Base-by-base conservation (phyloP, 495 filamentous ascomycete genomes). In the Bryoglossum gracile region DNA sequence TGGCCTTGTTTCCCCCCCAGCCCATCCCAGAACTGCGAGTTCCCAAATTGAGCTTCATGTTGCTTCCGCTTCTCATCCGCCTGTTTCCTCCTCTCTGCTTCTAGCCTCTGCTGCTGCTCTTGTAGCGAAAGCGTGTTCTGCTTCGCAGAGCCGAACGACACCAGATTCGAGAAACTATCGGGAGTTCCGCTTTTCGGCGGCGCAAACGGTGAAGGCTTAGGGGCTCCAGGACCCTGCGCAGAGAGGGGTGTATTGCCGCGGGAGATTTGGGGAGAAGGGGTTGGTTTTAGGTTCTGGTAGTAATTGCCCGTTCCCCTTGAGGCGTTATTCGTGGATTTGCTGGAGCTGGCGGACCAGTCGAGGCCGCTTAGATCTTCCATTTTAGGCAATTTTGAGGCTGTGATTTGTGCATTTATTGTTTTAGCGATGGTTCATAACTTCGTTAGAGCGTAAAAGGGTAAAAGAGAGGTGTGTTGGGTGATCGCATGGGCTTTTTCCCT, bases 111-210 rank as follows among this genome's bases (percentile, higher is more conserved):
- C 64, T 96, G 91, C 50, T 87, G 87, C 62, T 97, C 88, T 46
- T 83, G 75, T 4, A 98, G 74, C 1, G 83, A 86, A 0, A 95
- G 68, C 50, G 65, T 73, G 22, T 71, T 58, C 56, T 84, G 84
- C n/a, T 80, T 73, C 17, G 54, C 55, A 10, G 78, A 67, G 38
- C 78, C 79, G 50, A 91, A 87, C 35, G 79, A 83, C 17, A 96
- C 83, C 16, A 98, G 72, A 58, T 84, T 88, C 53, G 90, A 84
- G 62, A 98, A 98, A 70, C 86, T 94, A 62, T 96, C 91, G 1
- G 84, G 76, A 28, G 83, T 84, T 4, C 78, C 60, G 3, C 77
- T 57, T 55, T 81, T 78, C 0, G 80, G 72, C 16, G 72, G 70
- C 22, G 63, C 56, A 65, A 55, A 62, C 62, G 55, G 38, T 73